Evolutionary conservation across 257 asterid species (phyloP).

Genomic region (Cynanchum wilfordii): DNA sequence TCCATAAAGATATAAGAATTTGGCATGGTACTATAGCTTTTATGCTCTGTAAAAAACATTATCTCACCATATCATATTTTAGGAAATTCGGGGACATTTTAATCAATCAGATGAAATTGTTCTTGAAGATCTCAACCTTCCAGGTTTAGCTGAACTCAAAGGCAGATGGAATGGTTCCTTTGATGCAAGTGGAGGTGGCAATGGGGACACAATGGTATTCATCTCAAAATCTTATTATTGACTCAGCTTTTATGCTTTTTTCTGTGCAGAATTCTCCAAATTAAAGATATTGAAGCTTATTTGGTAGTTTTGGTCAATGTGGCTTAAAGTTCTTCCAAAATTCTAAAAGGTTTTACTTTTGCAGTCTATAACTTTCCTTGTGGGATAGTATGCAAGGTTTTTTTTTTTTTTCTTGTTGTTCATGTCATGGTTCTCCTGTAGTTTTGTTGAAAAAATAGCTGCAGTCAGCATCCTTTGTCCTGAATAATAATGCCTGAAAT

Average conservation of each 20-base stretch:
- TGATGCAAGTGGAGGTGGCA: slow-evolving; percentile 99
- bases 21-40: not conserved
- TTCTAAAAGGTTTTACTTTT: not conserved
- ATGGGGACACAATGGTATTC: slow-evolving; percentile 89
- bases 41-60: slow-evolving; percentile 5
- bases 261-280: not conserved
- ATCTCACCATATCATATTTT: slow-evolving; percentile 20
- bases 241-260: not conserved
- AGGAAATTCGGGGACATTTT: slow-evolving; percentile 89
- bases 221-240: slow-evolving; percentile 16
- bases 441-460: not conserved
- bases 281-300: not conserved
- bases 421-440: not conserved
- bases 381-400: not conserved
- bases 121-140: slow-evolving; percentile 81
- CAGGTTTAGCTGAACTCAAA: slow-evolving; percentile 95
- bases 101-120: slow-evolving; percentile 73
- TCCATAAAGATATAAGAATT: not conserved
- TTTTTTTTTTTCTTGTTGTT: not conserved
- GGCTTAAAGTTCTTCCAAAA: not conserved
- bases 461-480: not conserved
- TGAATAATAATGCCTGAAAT: not conserved
- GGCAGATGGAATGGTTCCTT: slow-evolving; percentile 92
- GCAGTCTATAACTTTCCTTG: not conserved
- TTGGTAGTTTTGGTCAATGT: not conserved